A percentile compares a stretch with the other conserved stretches of the same genome.
phyloP scores from a whole-genome alignment of 345 rosid species.

The Moricandia arvensis region DNA sequence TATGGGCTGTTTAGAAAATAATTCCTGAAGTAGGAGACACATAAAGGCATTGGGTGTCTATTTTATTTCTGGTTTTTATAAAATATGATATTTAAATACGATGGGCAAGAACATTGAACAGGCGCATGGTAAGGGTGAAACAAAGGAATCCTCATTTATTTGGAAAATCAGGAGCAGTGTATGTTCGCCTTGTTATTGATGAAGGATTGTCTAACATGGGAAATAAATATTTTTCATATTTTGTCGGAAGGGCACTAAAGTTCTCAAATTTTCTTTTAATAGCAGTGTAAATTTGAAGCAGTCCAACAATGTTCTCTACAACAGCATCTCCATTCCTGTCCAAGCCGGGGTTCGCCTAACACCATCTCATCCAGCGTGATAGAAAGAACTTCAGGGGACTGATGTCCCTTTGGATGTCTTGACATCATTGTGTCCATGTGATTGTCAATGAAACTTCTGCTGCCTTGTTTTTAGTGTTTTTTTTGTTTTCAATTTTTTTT shows the following conservation, averaged over 20 bases:
- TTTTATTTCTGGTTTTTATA: neutral
- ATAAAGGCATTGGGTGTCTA: conserved; percentile 26
- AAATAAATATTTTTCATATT: neutral
- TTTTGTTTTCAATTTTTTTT: too few species aligned
- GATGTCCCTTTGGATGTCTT: too few species aligned
- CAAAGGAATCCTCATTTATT: neutral
- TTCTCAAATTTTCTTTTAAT: neutral
- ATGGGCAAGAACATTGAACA: conserved; percentile 33
- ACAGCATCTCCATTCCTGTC: too few species aligned
- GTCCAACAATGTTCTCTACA: too few species aligned
- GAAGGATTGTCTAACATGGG: neutral
- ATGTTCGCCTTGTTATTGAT: conserved; percentile 8
- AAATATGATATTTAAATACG: neutral
- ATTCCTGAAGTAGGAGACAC: conserved; percentile 37
- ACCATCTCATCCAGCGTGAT: too few species aligned
- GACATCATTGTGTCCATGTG: too few species aligned
- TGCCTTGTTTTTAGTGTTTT: too few species aligned
- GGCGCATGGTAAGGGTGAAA: conserved; percentile 17
- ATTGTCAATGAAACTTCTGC: too few species aligned
- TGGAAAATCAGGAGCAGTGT: conserved; percentile 20
- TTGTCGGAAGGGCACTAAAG: neutral
- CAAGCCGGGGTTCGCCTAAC: too few species aligned
- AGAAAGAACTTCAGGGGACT: too few species aligned
- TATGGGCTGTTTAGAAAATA: conserved; percentile 25
- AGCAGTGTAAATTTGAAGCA: neutral